Conservation (phyloP, 768 basidiomycete genomes). For the Mycena latifolia region DNA sequence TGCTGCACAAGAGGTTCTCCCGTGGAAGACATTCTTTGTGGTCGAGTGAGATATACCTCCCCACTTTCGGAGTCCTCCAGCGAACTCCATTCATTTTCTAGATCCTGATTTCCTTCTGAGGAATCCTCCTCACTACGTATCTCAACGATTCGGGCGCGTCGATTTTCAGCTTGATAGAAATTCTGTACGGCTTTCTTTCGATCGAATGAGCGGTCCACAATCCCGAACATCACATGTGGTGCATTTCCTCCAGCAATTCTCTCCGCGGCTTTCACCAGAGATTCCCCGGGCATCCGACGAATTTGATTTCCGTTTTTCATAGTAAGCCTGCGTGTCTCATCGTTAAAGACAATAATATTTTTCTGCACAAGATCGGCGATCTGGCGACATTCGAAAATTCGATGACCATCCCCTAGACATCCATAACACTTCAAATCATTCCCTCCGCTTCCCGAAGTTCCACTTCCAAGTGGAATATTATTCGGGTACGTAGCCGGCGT, state of each 20-base stretch:
- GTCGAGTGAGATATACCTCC: no score
- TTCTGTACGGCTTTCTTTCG: no score
- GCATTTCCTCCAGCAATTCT: background rate
- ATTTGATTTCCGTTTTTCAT: background rate
- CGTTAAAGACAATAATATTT: background rate
- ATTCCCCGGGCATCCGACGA: background rate
- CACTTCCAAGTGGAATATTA: background rate
- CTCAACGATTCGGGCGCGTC: no score
- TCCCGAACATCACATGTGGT: background rate
- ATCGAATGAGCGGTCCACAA: background rate
- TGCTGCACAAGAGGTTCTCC: no score
- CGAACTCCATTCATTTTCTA: no score
- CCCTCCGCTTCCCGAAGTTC: background rate
- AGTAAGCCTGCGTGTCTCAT: background rate
- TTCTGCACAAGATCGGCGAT: background rate
- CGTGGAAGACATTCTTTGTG: no score
- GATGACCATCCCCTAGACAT: background rate
- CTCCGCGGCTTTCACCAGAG: background rate
- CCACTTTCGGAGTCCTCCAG: no score
- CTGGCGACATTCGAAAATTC: background rate
- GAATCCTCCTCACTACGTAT: no score
- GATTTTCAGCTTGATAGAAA: no score
- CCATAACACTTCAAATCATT: background rate
- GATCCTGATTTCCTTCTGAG: no score
- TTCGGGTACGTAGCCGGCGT: background rate